phyloP scores from a whole-genome alignment of 805 yeast species.

The Yamadazyma takamatsuzukensis region DNA sequence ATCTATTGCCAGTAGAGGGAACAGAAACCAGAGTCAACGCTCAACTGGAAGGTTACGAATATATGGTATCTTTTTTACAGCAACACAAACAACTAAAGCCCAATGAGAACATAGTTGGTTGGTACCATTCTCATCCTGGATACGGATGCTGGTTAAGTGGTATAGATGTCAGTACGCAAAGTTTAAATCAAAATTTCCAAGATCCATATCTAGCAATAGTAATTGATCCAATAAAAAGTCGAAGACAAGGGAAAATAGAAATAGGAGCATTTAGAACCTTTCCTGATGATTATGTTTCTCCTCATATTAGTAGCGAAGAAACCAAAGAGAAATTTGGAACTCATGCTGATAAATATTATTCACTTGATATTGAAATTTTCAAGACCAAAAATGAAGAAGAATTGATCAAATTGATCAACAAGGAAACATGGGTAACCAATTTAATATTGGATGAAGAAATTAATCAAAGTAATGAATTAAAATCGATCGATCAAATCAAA shows the following conservation, averaged over 20 bases:
- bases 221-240: conserved; percentile 74
- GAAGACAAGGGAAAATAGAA: conserved; percentile 61
- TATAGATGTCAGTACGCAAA: conserved; percentile 88
- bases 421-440: conserved; percentile 14
- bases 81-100: conserved; percentile 35
- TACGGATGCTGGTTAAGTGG: conserved; percentile 96
- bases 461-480: conserved; percentile 4
- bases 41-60: conserved; percentile 89
- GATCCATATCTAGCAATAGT: conserved; percentile 91
- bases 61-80: conserved; percentile 81
- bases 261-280: conserved; percentile 88
- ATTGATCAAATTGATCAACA: conserved; percentile 10
- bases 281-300: conserved; percentile 29
- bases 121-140: conserved; percentile 98
- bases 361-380: conserved; percentile 60
- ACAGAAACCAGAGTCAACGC: conserved; percentile 96
- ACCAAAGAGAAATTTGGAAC: conserved; percentile 64
- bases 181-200: conserved; percentile 79
- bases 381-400: conserved; percentile 30
- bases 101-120: conserved; percentile 77
- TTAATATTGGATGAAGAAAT: conserved; percentile 7
- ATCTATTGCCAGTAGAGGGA: conserved; percentile 89
- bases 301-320: conserved; percentile 26
- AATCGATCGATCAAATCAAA: conserved; percentile 1
- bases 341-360: conserved; percentile 66